These are phyloP conservation scores for Pyracantha coccinea DNA, from an alignment of 331 rosid species.

Conservation along the genomic window DNA sequence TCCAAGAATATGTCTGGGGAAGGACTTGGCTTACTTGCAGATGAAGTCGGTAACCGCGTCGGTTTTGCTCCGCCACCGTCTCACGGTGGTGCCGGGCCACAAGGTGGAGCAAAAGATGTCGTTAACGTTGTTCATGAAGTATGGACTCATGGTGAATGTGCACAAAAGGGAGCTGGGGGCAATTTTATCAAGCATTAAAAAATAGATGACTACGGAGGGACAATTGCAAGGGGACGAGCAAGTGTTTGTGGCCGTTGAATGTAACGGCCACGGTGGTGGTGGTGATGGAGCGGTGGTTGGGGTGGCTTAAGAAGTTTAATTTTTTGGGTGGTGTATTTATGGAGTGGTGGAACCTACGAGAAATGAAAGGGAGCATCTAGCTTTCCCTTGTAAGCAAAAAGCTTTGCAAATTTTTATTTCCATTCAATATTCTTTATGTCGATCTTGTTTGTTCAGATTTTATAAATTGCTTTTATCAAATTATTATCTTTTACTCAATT, in stretches of 20 bases:
- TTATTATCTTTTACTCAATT: too few species aligned
- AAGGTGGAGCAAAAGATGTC: constrained; percentile 90
- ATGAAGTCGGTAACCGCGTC: constrained; percentile 89
- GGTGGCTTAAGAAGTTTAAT: constrained; percentile 1
- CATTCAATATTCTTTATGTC: constrained; percentile 1
- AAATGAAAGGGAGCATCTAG: background rate
- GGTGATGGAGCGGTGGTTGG: constrained; percentile 15
- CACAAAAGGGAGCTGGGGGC: constrained; percentile 47
- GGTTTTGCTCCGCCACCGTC: constrained; percentile 64
- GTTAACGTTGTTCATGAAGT: constrained; percentile 81
- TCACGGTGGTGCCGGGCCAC: constrained; percentile 56
- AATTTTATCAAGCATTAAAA: constrained; percentile 27
- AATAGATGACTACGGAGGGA: constrained; percentile 6
- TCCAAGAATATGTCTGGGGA: constrained; percentile 87
- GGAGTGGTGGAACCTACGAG: constrained; percentile 11
- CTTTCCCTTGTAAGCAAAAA: constrained; percentile 6
- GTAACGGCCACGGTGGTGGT: background rate
- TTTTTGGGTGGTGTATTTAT: background rate
- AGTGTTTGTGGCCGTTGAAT: constrained; percentile 6
- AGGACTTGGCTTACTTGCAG: constrained; percentile 80
- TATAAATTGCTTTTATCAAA: background rate
- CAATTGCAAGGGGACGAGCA: constrained; percentile 12
- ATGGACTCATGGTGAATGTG: constrained; percentile 68
- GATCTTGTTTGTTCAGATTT: constrained; percentile 16
- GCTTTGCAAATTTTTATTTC: background rate